Evolutionary conservation across 495 filamentous ascomycete genomes (phyloP).

Genomic region (Corynascus novoguineensis): DNA sequence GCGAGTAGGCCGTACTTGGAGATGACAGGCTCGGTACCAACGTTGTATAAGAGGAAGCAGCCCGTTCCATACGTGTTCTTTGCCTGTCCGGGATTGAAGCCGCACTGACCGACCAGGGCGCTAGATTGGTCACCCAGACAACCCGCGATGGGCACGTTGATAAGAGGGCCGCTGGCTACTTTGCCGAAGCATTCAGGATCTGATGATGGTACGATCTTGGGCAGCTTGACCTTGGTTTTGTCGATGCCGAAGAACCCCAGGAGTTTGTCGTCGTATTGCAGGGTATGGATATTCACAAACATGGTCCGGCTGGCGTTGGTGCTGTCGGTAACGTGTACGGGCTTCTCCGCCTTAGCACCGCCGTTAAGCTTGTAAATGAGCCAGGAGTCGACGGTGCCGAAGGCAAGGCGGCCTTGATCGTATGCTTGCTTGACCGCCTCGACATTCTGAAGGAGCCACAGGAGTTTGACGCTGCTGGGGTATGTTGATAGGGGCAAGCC

Average conservation of each 20-base stretch:
- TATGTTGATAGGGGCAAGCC: constrained; percentile 91
- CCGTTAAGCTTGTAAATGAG: constrained; percentile 87
- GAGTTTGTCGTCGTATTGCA: constrained; percentile 78
- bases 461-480: constrained; percentile 81
- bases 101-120: constrained; percentile 87
- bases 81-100: constrained; percentile 76
- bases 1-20: constrained; percentile 83
- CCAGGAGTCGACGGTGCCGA: constrained; percentile 95
- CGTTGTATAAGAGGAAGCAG: constrained; percentile 93
- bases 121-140: constrained; percentile 91
- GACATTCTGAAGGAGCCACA: constrained; percentile 77
- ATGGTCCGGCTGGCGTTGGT: constrained; percentile 93
- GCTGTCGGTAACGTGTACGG: constrained; percentile 76
- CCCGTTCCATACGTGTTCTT: constrained; percentile 98
- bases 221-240: constrained; percentile 66
- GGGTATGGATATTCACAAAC: constrained; percentile 89
- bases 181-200: constrained; percentile 69
- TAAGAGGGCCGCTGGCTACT: constrained; percentile 59
- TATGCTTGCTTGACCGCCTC: constrained; percentile 69
- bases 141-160: constrained; percentile 75
- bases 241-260: constrained; percentile 82
- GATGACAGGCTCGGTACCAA: constrained; percentile 83
- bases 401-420: constrained; percentile 72
- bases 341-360: constrained; percentile 51
- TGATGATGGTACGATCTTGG: constrained; percentile 82